These are phyloP conservation scores for Striga hermonthica DNA, from an alignment of 305 asterid genomes.

Conservation along the genomic window DNA sequence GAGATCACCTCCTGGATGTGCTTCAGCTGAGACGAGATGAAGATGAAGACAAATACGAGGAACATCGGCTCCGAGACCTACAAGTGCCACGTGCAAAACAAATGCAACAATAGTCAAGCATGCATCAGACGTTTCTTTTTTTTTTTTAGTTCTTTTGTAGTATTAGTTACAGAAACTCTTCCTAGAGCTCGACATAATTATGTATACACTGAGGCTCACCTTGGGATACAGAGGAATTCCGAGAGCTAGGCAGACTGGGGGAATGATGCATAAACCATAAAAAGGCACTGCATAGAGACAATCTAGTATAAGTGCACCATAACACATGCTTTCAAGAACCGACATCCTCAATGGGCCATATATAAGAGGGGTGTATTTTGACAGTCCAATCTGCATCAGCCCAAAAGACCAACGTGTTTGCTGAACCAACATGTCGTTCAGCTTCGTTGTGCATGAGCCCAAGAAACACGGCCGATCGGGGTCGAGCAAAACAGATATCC, in stretches of 20 bases:
- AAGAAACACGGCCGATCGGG: constrained; percentile 55
- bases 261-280: constrained; percentile 45
- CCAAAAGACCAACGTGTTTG: constrained; percentile 60
- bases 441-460: constrained; percentile 49
- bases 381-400: constrained; percentile 40
- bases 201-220: constrained; percentile 23
- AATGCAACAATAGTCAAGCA: too few species aligned
- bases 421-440: constrained; percentile 52
- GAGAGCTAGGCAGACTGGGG: constrained; percentile 35
- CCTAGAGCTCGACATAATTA: too few species aligned
- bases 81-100: not conserved
- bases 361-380: constrained; percentile 47
- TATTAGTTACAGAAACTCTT: too few species aligned
- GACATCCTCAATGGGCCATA: constrained; percentile 53
- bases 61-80: constrained; percentile 34
- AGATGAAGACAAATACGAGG: constrained; percentile 29
- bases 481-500: constrained; percentile 44
- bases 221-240: constrained; percentile 44
- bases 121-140: too few species aligned
- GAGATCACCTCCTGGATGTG: constrained; percentile 36
- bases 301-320: constrained; percentile 32
- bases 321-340: constrained; percentile 49
- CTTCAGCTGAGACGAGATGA: constrained; percentile 31
- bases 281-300: constrained; percentile 40
- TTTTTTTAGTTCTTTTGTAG: too few species aligned